Base-by-base conservation (phyloP, 768 basidiomycete genomes). In the Psilocybe azurescens region DNA sequence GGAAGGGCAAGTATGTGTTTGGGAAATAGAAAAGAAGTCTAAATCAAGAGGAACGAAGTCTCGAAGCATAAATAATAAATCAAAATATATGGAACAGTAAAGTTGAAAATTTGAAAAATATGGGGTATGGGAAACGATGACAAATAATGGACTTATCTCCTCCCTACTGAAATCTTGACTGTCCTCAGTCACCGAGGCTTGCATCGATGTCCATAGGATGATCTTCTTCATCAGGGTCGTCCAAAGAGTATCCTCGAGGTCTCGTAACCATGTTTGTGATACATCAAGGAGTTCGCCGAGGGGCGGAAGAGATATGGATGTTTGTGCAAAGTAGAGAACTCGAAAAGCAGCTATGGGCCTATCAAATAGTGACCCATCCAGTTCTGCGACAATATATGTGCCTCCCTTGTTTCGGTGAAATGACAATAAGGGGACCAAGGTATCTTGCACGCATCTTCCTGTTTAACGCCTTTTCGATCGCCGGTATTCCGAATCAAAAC, bases 401-500 rank as follows among this genome's bases (percentile, higher is more conserved):
- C 56, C 56, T 6, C 56, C 56, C 3, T 2, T 3, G 6, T 32
- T 28, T 18, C 56, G n/a, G 44, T 4, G 46, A 49, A 3, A 57
- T 47, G 8, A 57, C 56, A 18, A 57, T 48, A 10, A 57, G 32
- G 1, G 56, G 56, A 2, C 56, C 56, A 3, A 57, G 28, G n/a
- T 57, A 57, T 14, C 46, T 24, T 4, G 56, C 44, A 10, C 46
- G 44, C 56, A 57, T 57, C 46, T 57, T 57, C 2, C 47, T 3
- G 47, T 57, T 46, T 13, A 57, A 18, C 1, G 44, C 7, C 3
- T 32, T 33, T 33, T 57, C 56, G 47, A 49, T 49, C 3, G 47
- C n/a, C 47, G 5, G 72, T 70, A 58, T 82, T 79, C 1, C 70
- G 54, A 0, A 78, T 65, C 0, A 82, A 59, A 0, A 78, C 76